Percentiles rank a stretch among this genome's conserved stretches.
phyloP scores from a whole-genome alignment of 2,329 filamentous ascomycete species.

The Xylariaceae sp. region DNA sequence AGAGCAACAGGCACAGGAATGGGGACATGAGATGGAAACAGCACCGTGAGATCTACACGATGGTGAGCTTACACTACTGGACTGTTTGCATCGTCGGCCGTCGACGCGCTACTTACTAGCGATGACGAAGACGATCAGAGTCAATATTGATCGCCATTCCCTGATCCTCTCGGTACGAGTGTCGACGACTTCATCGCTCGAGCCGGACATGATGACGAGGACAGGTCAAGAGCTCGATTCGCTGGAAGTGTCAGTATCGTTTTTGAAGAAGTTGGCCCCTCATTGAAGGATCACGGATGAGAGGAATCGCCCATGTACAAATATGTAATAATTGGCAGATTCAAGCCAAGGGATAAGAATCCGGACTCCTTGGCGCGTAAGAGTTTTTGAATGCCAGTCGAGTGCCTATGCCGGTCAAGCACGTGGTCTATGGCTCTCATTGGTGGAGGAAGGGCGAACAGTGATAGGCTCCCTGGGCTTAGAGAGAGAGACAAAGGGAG shows the following conservation, averaged over 20 bases:
- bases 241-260: slow-evolving; percentile 2
- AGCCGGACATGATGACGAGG: slow-evolving; percentile 20
- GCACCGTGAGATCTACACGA: slow-evolving; percentile 57
- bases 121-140: slow-evolving; percentile 61
- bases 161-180: slow-evolving; percentile 52
- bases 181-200: slow-evolving; percentile 12
- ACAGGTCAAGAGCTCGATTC: not conserved
- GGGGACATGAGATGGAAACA: slow-evolving; percentile 64
- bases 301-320: not conserved
- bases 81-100: not conserved
- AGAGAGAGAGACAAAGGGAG: not conserved
- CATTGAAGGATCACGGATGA: not conserved
- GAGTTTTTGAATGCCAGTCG: not conserved
- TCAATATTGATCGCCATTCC: slow-evolving; percentile 65
- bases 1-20: slow-evolving; percentile 52
- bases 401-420: not conserved
- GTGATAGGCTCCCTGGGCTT: not conserved
- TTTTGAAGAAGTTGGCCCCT: not conserved
- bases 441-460: not conserved
- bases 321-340: not conserved
- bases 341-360: not conserved
- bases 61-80: slow-evolving; percentile 7
- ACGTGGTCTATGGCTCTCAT: not conserved
- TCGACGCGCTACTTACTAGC: slow-evolving; percentile 53
- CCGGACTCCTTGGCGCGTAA: not conserved